Evolutionary conservation across 768 basidiomycete species (phyloP), one percentile per base, ranked within the genome.

Genomic region (Amanita muscaria): DNA sequence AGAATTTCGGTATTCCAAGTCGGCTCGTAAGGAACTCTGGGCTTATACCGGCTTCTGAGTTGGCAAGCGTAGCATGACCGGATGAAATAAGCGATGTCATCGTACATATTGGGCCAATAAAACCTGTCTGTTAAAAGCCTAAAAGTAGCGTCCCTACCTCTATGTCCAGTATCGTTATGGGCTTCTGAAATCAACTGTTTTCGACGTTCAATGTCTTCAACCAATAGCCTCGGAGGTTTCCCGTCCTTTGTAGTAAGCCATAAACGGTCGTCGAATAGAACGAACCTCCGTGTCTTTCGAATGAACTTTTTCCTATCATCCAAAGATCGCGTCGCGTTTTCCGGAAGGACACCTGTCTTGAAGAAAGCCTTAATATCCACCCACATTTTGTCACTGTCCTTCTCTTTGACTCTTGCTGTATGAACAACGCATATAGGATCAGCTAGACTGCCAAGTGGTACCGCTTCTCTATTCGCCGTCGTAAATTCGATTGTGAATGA

Each of bases 61-160:
- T 68, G 65, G 27, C 65, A 68, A 5, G 53, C 44, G 11, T 59
- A 45, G 49, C 66, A 69, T 0, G 63, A 63, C 1, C 53, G 43
- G 0, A 67, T 51, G 29, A 60, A 64, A 39, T 54, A 63, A 1
- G 51, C 31, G 5, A 65, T 38, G 8, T 63, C 49, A 9, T 55
- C 47, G 30, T 57, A 53, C 57, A 66, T 59, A 42, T 62, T 56
- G 0, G 61, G 68, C 67, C 67, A 68, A 49, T 62, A 66, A 29
- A 22, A 39, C 19, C 37, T 39, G 37, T 65, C 56, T 0, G 24
- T 14, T 1, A 65, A 45, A 15, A 45, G 32, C 5, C 31, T 27
- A 44, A 55, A 61, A 0, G 57, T 58, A 0, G 59, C 46, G 16
- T 65, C 57, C 0, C 56, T 44, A n/a, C 63, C 64, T 23, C 57